phyloP scores from a whole-genome alignment of 768 basidiomycete genomes.

The Collybia nuda region DNA sequence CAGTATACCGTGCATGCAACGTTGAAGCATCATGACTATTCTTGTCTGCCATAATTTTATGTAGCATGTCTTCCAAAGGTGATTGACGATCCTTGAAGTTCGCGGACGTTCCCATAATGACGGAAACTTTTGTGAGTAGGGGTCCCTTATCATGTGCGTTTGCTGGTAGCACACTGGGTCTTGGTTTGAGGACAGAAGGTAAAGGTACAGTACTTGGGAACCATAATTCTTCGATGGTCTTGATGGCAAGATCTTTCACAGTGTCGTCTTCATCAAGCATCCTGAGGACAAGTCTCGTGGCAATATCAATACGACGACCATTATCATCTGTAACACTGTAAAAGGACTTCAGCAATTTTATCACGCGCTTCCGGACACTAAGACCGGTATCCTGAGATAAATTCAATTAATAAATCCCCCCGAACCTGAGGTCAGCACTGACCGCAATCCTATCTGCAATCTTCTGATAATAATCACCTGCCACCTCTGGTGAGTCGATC shows the following conservation, averaged over 20 bases:
- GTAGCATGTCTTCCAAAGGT: constrained; percentile 81
- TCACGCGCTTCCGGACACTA: constrained; percentile 91
- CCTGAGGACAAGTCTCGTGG: constrained; percentile 75
- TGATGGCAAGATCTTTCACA: constrained; percentile 90
- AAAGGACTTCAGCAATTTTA: constrained; percentile 88
- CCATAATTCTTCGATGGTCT: constrained; percentile 91
- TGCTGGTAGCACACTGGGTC: constrained; percentile 21
- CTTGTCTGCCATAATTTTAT: constrained; percentile 78
- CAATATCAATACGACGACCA: constrained; percentile 72
- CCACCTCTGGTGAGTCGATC: constrained; percentile 85
- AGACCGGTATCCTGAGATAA: constrained; percentile 83
- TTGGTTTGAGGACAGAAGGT: constrained; percentile 38
- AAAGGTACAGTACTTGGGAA: constrained; percentile 46
- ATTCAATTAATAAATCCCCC: background rate
- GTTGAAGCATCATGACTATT: constrained; percentile 49
- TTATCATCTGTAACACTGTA: constrained; percentile 66
- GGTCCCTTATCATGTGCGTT: constrained; percentile 49
- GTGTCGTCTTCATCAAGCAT: constrained; percentile 93
- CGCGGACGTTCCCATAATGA: constrained; percentile 85
- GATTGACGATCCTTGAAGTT: constrained; percentile 83
- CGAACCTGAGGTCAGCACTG: constrained; percentile 21
- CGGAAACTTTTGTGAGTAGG: constrained; percentile 64
- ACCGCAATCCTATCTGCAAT: constrained; percentile 92
- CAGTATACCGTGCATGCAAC: constrained; percentile 69
- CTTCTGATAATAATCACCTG: constrained; percentile 82